Percentiles rank a stretch among this genome's conserved stretches.
Evolutionary conservation across 2,329 filamentous ascomycete species (phyloP).

Genomic region (Fusarium sp.): DNA sequence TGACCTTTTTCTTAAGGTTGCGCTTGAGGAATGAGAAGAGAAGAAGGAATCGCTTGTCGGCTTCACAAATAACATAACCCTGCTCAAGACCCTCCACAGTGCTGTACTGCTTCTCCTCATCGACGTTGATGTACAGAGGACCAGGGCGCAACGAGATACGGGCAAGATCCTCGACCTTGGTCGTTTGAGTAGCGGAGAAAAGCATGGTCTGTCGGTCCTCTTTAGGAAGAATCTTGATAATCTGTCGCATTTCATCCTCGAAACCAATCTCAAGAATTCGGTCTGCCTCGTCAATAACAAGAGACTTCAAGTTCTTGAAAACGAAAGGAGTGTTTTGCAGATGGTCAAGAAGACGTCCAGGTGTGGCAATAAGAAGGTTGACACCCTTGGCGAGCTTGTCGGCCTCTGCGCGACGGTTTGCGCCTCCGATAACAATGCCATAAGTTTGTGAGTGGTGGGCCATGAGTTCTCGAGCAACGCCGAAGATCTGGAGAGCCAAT

Average conservation of each 20-base stretch:
- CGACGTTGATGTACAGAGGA: constrained; percentile 97
- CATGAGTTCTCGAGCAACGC: constrained; percentile 93
- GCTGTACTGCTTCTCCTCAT: constrained; percentile 87
- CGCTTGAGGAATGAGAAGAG: constrained; percentile 95
- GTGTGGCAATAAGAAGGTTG: constrained; percentile 93
- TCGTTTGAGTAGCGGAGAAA: constrained; percentile 99
- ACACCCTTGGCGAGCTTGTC: constrained; percentile 96
- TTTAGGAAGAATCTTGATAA: constrained; percentile 91
- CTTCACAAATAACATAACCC: constrained; percentile 93
- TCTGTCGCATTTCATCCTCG: constrained; percentile 97
- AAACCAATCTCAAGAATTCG: constrained; percentile 97
- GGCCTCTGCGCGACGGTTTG: constrained; percentile 89
- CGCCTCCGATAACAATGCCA: constrained; percentile 95
- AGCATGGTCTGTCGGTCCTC: constrained; percentile 94
- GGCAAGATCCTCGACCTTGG: constrained; percentile 96
- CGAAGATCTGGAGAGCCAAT: constrained; percentile 94
- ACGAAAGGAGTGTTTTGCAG: constrained; percentile 91
- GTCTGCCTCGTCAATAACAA: constrained; percentile 97
- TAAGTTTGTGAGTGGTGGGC: constrained; percentile 93
- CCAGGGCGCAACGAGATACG: constrained; percentile 92
- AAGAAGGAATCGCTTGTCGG: constrained; percentile 92
- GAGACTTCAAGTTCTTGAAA: constrained; percentile 91
- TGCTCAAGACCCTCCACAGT: constrained; percentile 96
- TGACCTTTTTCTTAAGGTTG: constrained; percentile 93
- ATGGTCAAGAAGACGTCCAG: constrained; percentile 92